Base-by-base conservation (phyloP, 345 rosid genomes). In the Boechera stricta region DNA sequence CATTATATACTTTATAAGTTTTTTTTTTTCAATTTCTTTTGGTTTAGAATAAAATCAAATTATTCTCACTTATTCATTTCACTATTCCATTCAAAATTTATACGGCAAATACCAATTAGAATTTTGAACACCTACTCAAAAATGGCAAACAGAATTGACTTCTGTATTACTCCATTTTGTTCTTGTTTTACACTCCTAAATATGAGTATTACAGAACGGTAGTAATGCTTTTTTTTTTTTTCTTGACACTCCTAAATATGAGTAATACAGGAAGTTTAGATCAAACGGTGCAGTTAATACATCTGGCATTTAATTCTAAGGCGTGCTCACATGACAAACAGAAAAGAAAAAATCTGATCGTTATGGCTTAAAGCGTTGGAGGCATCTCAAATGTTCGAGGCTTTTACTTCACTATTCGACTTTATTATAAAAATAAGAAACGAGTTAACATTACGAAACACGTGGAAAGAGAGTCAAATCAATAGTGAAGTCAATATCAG, bases 311-410 rank as follows among this genome's bases (percentile, higher is more conserved):
- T 15, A 45, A 44, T 26, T 56, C 49, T 5, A 45, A n/a, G 56
- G 68, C 74, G 68, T 75, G 73, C 79, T 75, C 79, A 76, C 79
- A 68, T 68, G 79, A 60, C 45, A 62, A 67, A 67, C 73, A 75
- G 33, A 47, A 26, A 3, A 32, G 1, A 5, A 16, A 6, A 35
- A 38, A 16, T 41, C 16, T 55, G 38, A 65, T 65, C 42, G 38
- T 65, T 10, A 56, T 74, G 77, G 64, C 60, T 16, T 16, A 52
- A 21, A 28, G 44, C 59, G 49, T 59, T n/a, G 42, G 42, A 21
- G 39, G 64, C 61, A 61, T 63, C 77, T 62, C 61, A 62, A 62
- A 73, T 16, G 16, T 64, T 73, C 55, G 64, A 44, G 64, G 71
- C 58, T 74, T 74, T 47, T 74, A 24, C 45, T 41, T 66, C 7